Evolutionary conservation across 106 monocot species (phyloP), one percentile per base, ranked within the genome.

Genomic region (Amphibolis antarctica): DNA sequence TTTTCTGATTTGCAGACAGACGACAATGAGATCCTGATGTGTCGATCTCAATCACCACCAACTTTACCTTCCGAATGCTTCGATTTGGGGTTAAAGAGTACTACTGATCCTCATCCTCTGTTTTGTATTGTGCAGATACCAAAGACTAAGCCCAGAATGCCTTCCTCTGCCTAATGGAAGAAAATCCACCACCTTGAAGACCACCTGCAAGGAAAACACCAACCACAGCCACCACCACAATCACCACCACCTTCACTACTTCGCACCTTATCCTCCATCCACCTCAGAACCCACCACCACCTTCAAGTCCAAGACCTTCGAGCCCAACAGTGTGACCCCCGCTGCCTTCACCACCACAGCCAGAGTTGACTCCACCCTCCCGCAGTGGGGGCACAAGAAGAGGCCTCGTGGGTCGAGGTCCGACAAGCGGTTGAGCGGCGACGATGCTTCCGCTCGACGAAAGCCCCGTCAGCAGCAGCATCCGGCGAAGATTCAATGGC

Each of bases 341-440:
- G n/a, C n/a, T n/a, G n/a, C n/a, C 10, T 26, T 7, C 62, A 60
- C 19, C 19, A 36, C 22, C 71, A 26, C 22, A 26, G 18, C 5
- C 44, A 19, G 28, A 19, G 60, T 44, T 15, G 67, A 65, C 12
- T 70, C 75, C 27, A 49, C 80, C 10, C 44, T 88, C 24, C 70
- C 83, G 5, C 88, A 84, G 78, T 88, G 88, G 83, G 83, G 88
- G 0, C 88, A 81, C 24, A 81, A 81, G 27, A 88, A 88, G 78
- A 77, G 88, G 28, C 78, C 88, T 5, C 72, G 88, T 24, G 72
- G 81, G 19, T 71, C 78, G 11, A 63, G 88, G 42, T 56, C 83
- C 31, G 83, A 83, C 20, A 75, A 74, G 22, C 61, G 66, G 69
- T 30, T 76, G 0, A 59, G 71, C 4, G 46, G 58, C 13, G 42